Evolutionary conservation across 805 yeast species (phyloP), one percentile per base, ranked within the genome.

Genomic region (Wickerhamomyces mucosus): DNA sequence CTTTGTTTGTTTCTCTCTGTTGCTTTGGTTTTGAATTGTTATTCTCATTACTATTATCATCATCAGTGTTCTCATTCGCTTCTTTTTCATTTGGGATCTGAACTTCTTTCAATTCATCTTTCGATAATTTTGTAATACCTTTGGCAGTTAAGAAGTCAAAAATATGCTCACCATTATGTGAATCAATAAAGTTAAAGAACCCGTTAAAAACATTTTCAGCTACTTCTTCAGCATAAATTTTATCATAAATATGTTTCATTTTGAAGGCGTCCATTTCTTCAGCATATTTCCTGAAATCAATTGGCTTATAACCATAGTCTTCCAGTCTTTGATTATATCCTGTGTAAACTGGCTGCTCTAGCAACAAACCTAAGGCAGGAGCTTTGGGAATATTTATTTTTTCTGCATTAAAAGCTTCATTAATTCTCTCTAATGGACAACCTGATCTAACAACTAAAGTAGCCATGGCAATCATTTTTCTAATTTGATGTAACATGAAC

Each of bases 401-500:
- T 24, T 69, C 69, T 2, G 73, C 66, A 5, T 75, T 74, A 52
- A 84, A 92, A 4, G 95, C 82, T 46, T 84, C 83, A 7, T 61
- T 51, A 39, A 92, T 82, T 46, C 95, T 73, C 17, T 69, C 69
- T 20, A 72, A 50, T 4, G 96, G 95, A 50, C 88, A 75, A 9
- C 95, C 92, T 14, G 92, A 77, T 50, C 98, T 71, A 15, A 89
- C 76, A 13, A 82, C 74, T 35, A 89, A 64, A 0, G 88, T 73
- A 2, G 94, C 95, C 94, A 89, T 79, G 15, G 96, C 89, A 37
- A 92, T 84, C 97, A 92, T 92, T 54, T 92, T 92, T 53, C 98
- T 76, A 51, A 92, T 92, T 66, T 89, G 98, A 59, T 89, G 97
- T 41, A 92, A 67, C 97, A 92, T 92, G 58, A 92, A 92, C 4